Percentiles rank a stretch among this genome's conserved stretches.
Evolutionary conservation across 495 filamentous ascomycete genomes (phyloP).

Genomic region (Lophiotrema nucula): DNA sequence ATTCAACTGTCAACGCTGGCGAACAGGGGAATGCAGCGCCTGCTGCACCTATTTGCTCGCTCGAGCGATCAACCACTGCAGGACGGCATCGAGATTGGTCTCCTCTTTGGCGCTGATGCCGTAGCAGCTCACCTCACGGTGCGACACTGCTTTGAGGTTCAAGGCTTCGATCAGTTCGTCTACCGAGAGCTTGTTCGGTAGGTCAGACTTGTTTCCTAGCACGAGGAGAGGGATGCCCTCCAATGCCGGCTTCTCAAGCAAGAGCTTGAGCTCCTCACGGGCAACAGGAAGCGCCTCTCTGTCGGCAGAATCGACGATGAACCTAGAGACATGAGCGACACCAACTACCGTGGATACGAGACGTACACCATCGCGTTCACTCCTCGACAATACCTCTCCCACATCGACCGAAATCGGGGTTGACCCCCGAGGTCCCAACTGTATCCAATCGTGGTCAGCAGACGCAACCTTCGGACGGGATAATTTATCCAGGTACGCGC

Average conservation of each 20-base stretch:
- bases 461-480: slow-evolving; percentile 2
- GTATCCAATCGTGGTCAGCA: slow-evolving; percentile 31
- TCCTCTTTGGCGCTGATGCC: slow-evolving; percentile 98
- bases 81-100: slow-evolving; percentile 93
- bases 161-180: slow-evolving; percentile 93
- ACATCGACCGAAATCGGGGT: slow-evolving; percentile 96
- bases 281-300: slow-evolving; percentile 76
- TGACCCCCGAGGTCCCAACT: slow-evolving; percentile 98
- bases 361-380: slow-evolving; percentile 94
- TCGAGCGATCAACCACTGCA: slow-evolving; percentile 94
- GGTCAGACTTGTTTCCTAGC: slow-evolving; percentile 95
- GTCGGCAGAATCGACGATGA: slow-evolving; percentile 94
- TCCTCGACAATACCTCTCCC: slow-evolving; percentile 96
- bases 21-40: no score
- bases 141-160: slow-evolving; percentile 83
- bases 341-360: neutral
- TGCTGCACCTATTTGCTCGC: slow-evolving; percentile 64
- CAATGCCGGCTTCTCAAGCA: slow-evolving; percentile 81
- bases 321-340: slow-evolving; percentile 50
- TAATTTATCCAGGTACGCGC: slow-evolving; percentile 18
- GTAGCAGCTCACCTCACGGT: slow-evolving; percentile 97
- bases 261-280: slow-evolving; percentile 83
- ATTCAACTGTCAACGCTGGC: no score
- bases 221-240: slow-evolving; percentile 93
- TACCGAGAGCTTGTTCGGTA: slow-evolving; percentile 80